These are phyloP conservation scores for Aspergillus tanneri DNA, from an alignment of 2,329 filamentous ascomycete species.

Conservation along the genomic window DNA sequence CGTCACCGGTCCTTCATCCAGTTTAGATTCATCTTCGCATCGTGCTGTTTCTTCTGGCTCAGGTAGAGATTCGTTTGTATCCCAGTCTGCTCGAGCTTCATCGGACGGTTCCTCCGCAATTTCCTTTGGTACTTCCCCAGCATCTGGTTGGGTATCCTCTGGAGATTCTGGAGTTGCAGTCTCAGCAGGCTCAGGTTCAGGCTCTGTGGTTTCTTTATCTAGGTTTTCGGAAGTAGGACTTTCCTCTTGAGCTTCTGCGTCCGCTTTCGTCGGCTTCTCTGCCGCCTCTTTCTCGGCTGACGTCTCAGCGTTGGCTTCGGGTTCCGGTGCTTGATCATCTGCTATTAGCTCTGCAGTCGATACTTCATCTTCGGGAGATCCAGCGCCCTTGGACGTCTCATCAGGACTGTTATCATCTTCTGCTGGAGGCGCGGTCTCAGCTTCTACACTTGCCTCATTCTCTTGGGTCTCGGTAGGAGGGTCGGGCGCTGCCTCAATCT, in stretches of 20 bases:
- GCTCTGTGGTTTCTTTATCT: slow-evolving; percentile 8
- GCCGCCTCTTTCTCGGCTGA: not conserved
- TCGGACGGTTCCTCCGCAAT: not conserved
- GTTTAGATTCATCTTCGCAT: slow-evolving; percentile 13
- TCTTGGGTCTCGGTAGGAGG: not conserved
- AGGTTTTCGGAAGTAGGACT: not conserved
- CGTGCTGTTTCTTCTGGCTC: slow-evolving; percentile 13
- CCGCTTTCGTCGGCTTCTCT: not conserved
- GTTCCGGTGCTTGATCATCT: slow-evolving; percentile 10
- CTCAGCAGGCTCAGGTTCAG: slow-evolving; percentile 9
- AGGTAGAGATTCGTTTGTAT: slow-evolving; percentile 10
- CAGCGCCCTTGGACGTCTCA: not conserved
- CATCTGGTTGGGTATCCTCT: slow-evolving; percentile 1
- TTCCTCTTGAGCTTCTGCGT: not conserved
- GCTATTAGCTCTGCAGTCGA: slow-evolving; percentile 7
- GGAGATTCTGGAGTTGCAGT: not conserved
- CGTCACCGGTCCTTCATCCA: slow-evolving; percentile 8
- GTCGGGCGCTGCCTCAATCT: slow-evolving; percentile 2
- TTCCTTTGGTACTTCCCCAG: not conserved
- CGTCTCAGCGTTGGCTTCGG: not conserved
- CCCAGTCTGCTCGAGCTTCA: slow-evolving; percentile 1
- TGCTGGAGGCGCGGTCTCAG: not conserved
- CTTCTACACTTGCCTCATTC: not conserved
- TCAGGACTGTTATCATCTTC: slow-evolving; percentile 4
- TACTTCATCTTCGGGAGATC: slow-evolving; percentile 9